Evolutionary conservation across 129 eudicot genomes (phyloP).

Genomic region (Chrysanthemum seticuspe): DNA sequence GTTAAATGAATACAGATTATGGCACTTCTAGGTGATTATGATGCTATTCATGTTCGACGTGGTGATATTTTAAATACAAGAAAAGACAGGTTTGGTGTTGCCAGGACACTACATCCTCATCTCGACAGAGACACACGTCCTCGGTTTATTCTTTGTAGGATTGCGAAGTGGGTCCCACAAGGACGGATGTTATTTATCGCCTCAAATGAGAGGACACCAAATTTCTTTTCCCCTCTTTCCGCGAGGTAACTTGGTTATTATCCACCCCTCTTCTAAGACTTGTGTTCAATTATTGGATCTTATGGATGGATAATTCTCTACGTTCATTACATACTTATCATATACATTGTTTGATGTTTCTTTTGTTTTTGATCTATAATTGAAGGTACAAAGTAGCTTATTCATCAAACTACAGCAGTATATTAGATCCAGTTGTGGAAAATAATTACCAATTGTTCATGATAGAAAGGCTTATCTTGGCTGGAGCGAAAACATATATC

Average conservation of each 20-base stretch:
- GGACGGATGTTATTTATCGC: slow-evolving; percentile 83
- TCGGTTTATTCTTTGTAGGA: slow-evolving; percentile 82
- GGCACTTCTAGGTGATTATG: slow-evolving; percentile 84
- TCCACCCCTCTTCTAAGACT: neutral
- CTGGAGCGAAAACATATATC: slow-evolving; percentile 77
- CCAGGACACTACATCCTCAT: slow-evolving; percentile 77
- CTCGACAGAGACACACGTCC: slow-evolving; percentile 90
- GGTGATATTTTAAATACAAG: slow-evolving; percentile 90
- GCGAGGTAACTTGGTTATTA: slow-evolving; percentile 45
- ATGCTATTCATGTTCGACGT: slow-evolving; percentile 94
- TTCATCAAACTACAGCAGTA: slow-evolving; percentile 73
- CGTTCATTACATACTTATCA: neutral
- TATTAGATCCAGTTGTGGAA: slow-evolving; percentile 72
- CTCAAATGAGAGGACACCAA: slow-evolving; percentile 86
- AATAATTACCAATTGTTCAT: slow-evolving; percentile 90
- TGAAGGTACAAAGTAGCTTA: slow-evolving; percentile 91
- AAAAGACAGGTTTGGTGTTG: slow-evolving; percentile 85
- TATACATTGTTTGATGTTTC: neutral
- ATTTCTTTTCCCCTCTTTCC: slow-evolving; percentile 83
- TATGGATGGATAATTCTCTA: neutral
- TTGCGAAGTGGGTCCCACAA: slow-evolving; percentile 76
- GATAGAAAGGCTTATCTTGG: slow-evolving; percentile 83
- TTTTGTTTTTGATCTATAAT: neutral
- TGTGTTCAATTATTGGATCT: too few species aligned
- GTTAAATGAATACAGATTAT: slow-evolving; percentile 48